These are phyloP conservation scores for Thalassiosira oceanica DNA, from an alignment of 352 stramenopile species.

Conservation along the genomic window DNA sequence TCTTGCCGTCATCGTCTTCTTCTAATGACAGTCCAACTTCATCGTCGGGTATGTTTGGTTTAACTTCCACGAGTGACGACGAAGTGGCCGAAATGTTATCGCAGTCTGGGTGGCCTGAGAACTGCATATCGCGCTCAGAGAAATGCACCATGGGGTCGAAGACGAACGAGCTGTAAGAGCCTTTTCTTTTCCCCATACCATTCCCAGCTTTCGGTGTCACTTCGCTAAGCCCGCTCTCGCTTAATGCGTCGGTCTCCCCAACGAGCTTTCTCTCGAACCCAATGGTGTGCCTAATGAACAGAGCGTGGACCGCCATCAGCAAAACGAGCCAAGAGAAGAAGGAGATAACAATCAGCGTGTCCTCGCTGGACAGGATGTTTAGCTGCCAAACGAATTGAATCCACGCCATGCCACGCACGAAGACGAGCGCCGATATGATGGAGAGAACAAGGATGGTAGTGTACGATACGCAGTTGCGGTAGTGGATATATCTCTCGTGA, in stretches of 20 bases:
- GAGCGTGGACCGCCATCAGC: slow-evolving; percentile 22
- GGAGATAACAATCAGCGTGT: slow-evolving; percentile 26
- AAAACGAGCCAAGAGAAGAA: slow-evolving; percentile 42
- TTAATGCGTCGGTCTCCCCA: background rate
- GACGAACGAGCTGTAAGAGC: slow-evolving; percentile 34
- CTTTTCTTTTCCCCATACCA: slow-evolving; percentile 13
- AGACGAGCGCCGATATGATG: slow-evolving; percentile 28
- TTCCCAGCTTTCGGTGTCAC: background rate
- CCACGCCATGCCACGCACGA: slow-evolving; percentile 43
- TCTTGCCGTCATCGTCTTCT: slow-evolving; percentile 5
- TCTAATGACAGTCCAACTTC: background rate
- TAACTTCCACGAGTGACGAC: background rate
- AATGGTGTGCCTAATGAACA: slow-evolving; percentile 42
- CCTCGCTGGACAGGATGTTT: slow-evolving; percentile 24
- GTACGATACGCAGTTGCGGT: slow-evolving; percentile 34
- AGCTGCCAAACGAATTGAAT: slow-evolving; percentile 45
- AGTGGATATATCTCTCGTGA: slow-evolving; percentile 37
- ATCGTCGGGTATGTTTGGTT: background rate
- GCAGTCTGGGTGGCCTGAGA: slow-evolving; percentile 27
- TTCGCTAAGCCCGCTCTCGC: background rate
- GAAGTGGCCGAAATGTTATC: background rate
- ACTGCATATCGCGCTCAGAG: slow-evolving; percentile 23
- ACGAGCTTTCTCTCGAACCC: slow-evolving; percentile 16
- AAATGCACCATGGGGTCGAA: slow-evolving; percentile 46
- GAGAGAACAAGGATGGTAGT: slow-evolving; percentile 32